These are phyloP conservation scores for Penicillium rolfsii DNA, from an alignment of 2,329 filamentous ascomycete genomes.

Conservation along the genomic window DNA sequence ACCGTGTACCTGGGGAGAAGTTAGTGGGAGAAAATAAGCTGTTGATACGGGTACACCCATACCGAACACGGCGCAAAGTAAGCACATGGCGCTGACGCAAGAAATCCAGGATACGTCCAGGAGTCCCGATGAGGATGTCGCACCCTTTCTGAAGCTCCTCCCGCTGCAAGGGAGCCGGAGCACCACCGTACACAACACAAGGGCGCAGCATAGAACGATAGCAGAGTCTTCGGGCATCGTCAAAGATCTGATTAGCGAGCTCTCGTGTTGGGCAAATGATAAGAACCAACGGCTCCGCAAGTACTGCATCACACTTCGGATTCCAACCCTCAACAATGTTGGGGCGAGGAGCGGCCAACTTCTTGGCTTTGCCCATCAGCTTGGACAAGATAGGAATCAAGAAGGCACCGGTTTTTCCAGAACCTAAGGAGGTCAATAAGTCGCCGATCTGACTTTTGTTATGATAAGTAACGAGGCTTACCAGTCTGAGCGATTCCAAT, in stretches of 20 bases:
- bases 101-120: slow-evolving; percentile 83
- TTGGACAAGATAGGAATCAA: slow-evolving; percentile 85
- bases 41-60: slow-evolving; percentile 32
- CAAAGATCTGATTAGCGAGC: slow-evolving; percentile 91
- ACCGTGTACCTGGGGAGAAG: slow-evolving; percentile 60
- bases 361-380: slow-evolving; percentile 94
- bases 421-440: slow-evolving; percentile 62
- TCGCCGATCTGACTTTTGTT: not conserved
- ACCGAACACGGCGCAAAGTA: slow-evolving; percentile 75
- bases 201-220: slow-evolving; percentile 95
- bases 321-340: slow-evolving; percentile 60
- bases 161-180: slow-evolving; percentile 69
- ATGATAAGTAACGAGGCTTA: slow-evolving; percentile 48
- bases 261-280: slow-evolving; percentile 87
- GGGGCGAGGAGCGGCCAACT: slow-evolving; percentile 75
- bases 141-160: slow-evolving; percentile 79
- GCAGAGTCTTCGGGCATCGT: slow-evolving; percentile 88
- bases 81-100: slow-evolving; percentile 72
- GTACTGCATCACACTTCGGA: slow-evolving; percentile 55
- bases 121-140: slow-evolving; percentile 84
- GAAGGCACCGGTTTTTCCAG: slow-evolving; percentile 94
- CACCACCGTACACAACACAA: slow-evolving; percentile 85
- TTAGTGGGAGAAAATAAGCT: not conserved
- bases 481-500: slow-evolving; percentile 92
- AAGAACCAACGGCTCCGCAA: slow-evolving; percentile 85